phyloP scores from a whole-genome alignment of 129 eudicot species.

The Chrysanthemum seticuspe region DNA sequence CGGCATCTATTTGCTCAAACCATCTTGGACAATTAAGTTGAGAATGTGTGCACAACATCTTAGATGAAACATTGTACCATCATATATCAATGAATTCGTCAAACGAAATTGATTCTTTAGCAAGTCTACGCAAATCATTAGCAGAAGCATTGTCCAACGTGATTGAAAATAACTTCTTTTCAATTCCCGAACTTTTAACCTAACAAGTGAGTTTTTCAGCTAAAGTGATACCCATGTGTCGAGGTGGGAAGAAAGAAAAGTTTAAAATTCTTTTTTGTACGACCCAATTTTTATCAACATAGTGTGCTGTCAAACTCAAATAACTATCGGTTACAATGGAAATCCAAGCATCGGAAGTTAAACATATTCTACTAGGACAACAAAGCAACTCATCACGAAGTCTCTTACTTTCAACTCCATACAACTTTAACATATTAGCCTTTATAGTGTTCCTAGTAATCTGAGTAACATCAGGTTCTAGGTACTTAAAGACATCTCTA shows the following conservation, averaged over 20 bases:
- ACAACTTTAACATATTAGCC: background rate
- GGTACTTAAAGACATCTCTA: background rate
- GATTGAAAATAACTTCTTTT: background rate
- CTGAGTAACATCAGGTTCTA: background rate
- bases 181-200: background rate
- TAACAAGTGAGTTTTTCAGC: background rate
- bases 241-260: background rate
- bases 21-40: background rate
- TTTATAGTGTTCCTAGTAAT: background rate
- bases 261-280: conserved; percentile 11
- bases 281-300: conserved; percentile 13
- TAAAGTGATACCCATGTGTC: background rate
- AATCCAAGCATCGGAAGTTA: conserved; percentile 22
- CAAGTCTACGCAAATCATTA: background rate
- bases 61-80: background rate
- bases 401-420: background rate
- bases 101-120: background rate
- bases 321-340: conserved; percentile 22
- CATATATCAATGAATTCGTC: background rate
- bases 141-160: background rate
- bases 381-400: background rate
- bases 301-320: conserved; percentile 18
- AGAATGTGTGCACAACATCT: background rate
- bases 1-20: background rate
- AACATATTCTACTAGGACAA: conserved; percentile 8